Percentiles rank a stretch among this genome's conserved stretches.
phyloP scores from a whole-genome alignment of 1,284 basidiomycete species.

The Trichosporon sp. region DNA sequence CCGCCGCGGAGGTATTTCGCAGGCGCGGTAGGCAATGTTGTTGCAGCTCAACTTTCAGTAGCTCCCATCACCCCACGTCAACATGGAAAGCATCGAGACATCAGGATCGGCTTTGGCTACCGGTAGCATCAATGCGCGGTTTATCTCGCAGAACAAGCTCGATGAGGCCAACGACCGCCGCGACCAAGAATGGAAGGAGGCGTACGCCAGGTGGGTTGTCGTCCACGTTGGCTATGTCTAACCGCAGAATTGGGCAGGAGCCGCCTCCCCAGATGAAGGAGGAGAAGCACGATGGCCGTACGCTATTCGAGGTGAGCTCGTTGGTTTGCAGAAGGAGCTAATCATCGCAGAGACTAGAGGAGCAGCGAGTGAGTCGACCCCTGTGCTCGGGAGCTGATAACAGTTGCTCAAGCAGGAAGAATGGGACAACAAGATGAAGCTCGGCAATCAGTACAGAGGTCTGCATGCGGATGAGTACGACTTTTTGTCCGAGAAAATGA shows the following conservation, averaged over 20 bases:
- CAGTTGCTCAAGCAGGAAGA: conserved; percentile 83
- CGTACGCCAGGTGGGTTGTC: conserved; percentile 73
- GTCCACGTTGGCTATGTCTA: neutral
- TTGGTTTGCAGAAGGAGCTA: conserved; percentile 48
- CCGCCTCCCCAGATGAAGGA: conserved; percentile 71
- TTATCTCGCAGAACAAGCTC: conserved; percentile 72
- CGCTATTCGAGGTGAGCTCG: conserved; percentile 77
- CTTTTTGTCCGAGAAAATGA: conserved; percentile 79
- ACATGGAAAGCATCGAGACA: conserved; percentile 32
- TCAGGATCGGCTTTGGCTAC: conserved; percentile 34
- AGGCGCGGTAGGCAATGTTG: neutral
- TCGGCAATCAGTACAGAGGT: conserved; percentile 89
- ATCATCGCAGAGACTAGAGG: conserved; percentile 42
- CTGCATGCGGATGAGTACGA: conserved; percentile 86
- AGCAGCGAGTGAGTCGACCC: conserved; percentile 67
- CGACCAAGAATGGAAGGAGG: conserved; percentile 88
- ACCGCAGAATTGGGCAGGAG: conserved; percentile 73
- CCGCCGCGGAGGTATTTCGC: conserved; percentile 12
- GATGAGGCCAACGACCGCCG: conserved; percentile 73
- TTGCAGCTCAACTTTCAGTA: neutral
- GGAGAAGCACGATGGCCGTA: conserved; percentile 72
- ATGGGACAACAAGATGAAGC: conserved; percentile 90
- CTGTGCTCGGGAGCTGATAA: conserved; percentile 38
- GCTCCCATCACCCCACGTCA: neutral
- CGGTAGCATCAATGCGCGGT: conserved; percentile 54